phyloP scores from a whole-genome alignment of 2,329 filamentous ascomycete genomes.

The Mycosphaerella arachidis region DNA sequence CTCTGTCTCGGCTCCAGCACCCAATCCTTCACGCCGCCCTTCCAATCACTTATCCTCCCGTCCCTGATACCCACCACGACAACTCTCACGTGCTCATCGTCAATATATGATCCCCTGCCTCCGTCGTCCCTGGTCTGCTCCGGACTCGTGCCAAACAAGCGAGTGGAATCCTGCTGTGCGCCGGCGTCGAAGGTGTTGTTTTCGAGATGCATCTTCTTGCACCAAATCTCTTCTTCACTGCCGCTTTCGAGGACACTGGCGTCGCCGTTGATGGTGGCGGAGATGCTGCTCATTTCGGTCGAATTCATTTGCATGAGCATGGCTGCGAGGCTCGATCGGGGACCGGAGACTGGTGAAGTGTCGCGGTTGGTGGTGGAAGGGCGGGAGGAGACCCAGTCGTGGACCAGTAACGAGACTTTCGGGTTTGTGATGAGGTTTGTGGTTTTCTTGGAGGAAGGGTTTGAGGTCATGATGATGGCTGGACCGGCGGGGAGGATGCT shows the following conservation, averaged over 20 bases:
- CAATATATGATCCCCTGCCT: constrained; percentile 64
- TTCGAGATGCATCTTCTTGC: constrained; percentile 75
- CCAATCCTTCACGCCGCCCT: constrained; percentile 87
- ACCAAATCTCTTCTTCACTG: constrained; percentile 79
- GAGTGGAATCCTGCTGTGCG: constrained; percentile 25
- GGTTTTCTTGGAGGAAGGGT: constrained; percentile 71
- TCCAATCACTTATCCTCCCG: constrained; percentile 89
- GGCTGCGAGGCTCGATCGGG: constrained; percentile 69
- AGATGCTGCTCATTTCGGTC: constrained; percentile 80
- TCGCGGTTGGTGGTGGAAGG: constrained; percentile 60
- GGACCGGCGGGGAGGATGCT: constrained; percentile 45
- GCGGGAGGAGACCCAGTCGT: constrained; percentile 95
- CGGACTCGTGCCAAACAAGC: constrained; percentile 22
- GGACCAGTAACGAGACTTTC: constrained; percentile 86
- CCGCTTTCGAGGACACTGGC: constrained; percentile 69
- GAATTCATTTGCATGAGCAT: constrained; percentile 89
- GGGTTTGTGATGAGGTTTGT: constrained; percentile 79
- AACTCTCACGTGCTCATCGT: constrained; percentile 77
- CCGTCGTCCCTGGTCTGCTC: constrained; percentile 35
- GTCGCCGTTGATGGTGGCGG: constrained; percentile 86
- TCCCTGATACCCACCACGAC: constrained; percentile 80
- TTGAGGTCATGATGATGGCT: constrained; percentile 87
- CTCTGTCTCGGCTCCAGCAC: constrained; percentile 14
- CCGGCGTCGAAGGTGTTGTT: constrained; percentile 65
- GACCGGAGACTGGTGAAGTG: constrained; percentile 60